Base-by-base conservation (phyloP, 176 grass and related monocot species). In the Juncus effusus region DNA sequence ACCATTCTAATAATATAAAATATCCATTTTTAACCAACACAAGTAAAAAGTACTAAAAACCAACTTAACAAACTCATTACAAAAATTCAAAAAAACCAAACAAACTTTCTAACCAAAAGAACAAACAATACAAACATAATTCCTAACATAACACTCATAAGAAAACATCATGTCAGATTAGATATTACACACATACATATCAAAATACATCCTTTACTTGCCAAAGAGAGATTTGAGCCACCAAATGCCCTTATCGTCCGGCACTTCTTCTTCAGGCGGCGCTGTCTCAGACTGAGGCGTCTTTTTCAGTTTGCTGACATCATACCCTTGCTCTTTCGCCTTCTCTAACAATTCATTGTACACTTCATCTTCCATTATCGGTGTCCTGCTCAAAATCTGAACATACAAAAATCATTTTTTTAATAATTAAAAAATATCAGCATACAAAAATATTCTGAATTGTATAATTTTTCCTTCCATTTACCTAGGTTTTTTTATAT, bases 211-310 rank as follows among this genome's bases (percentile, higher is more conserved):
- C 19, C 4, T 59, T 73, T 82, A 94, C 70, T 83, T 85, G 69
- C 85, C 82, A n/a, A 94, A 88, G 69, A 94, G 8, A 38, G 82
- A 94, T 60, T 88, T 94, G 75, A 94, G 63, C 90, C 90, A 94
- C 90, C 90, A 94, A 41, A 88, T 0, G 1, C 90, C 85, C 50
- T 67, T 35, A 55, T 88, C 89, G 42, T 52, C 56, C 6, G 82
- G 37, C 35, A 35, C 55, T 41, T 83, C 59, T 42, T 91, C 64
- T 8, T n/a, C 63, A 73, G 80, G 83, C 56, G 84, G 88, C 59
- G 80, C 40, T 9, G 80, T 81, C 60, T 87, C 88, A 28, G 69
- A 72, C 56, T 87, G 84, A 16, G 38, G 54, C 38, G 83, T 91
- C 83, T 8, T 91, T 56, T 76, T 62, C 10, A 91, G 77, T 65